phyloP scores from a whole-genome alignment of 2,329 filamentous ascomycete genomes.

The Xenosphaeropsis pyriputrescens region DNA sequence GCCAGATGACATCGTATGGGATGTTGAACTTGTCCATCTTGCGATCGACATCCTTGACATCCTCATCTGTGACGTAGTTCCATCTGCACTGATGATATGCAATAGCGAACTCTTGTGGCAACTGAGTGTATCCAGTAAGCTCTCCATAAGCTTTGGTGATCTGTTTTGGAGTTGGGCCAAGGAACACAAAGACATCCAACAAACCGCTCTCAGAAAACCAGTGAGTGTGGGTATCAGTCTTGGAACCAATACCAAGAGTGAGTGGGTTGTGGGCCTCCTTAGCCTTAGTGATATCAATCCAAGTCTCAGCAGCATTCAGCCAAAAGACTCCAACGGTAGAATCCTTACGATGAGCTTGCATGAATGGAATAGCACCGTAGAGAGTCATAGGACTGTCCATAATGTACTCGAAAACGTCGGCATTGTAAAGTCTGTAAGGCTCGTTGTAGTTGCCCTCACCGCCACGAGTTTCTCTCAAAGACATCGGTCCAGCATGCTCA shows the following conservation, averaged over 20 bases:
- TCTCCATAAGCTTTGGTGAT: constrained; percentile 73
- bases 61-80: constrained; percentile 97
- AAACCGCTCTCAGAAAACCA: constrained; percentile 92
- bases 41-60: constrained; percentile 90
- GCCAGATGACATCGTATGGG: constrained; percentile 97
- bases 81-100: constrained; percentile 96
- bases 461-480: constrained; percentile 79
- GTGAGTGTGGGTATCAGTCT: constrained; percentile 74
- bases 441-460: constrained; percentile 75
- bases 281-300: constrained; percentile 84
- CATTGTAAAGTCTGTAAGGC: constrained; percentile 89
- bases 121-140: constrained; percentile 78
- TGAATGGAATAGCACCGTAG: constrained; percentile 92
- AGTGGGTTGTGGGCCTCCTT: constrained; percentile 63
- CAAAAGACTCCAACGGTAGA: constrained; percentile 95
- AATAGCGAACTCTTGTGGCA: constrained; percentile 85
- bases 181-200: constrained; percentile 85
- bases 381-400: constrained; percentile 96
- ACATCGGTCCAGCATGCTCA: constrained; percentile 78
- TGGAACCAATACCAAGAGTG: constrained; percentile 52
- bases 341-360: constrained; percentile 90
- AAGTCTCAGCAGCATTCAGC: constrained; percentile 94
- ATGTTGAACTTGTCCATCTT: constrained; percentile 94
- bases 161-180: constrained; percentile 75
- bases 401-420: constrained; percentile 96